These are phyloP conservation scores for Colletotrichum sp. DNA, from an alignment of 2,329 filamentous ascomycete species.

Conservation along the genomic window DNA sequence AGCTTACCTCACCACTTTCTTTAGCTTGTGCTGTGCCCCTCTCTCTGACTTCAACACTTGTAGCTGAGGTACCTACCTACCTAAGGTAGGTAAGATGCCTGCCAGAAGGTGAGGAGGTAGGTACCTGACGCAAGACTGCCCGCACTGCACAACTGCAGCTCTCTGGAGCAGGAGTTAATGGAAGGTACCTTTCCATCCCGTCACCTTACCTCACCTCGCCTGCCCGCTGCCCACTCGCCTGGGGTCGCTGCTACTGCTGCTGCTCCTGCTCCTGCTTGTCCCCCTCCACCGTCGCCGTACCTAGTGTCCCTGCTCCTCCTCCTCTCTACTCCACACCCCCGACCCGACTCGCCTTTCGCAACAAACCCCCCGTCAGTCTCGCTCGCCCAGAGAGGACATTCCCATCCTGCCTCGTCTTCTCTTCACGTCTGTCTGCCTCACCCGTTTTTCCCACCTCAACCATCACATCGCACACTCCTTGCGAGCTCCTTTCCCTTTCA, in stretches of 20 bases:
- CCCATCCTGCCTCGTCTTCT: conserved; percentile 23
- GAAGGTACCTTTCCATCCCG: neutral
- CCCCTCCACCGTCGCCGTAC: conserved; percentile 4
- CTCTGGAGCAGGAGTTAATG: neutral
- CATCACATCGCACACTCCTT: conserved; percentile 24
- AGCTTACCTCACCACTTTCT: neutral
- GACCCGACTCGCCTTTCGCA: conserved; percentile 21
- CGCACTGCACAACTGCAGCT: neutral
- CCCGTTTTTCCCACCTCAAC: conserved; percentile 23
- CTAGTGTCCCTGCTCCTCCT: neutral
- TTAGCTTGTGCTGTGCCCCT: neutral
- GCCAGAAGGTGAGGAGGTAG: neutral
- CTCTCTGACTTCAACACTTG: neutral
- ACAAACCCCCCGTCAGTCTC: conserved; percentile 21
- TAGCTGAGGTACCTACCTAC: neutral
- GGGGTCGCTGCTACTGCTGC: neutral
- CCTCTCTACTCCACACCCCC: conserved; percentile 15
- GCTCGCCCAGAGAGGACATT: conserved; percentile 22
- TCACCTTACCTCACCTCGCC: neutral
- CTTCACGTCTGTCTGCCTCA: conserved; percentile 21
- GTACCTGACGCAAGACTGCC: neutral
- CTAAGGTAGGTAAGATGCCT: neutral
- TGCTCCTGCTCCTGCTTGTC: neutral
- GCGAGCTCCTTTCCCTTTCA: conserved; percentile 22
- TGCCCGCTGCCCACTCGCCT: neutral